Conservation (phyloP, 73 alveolate genomes). For the Paraurostyla sp. region DNA sequence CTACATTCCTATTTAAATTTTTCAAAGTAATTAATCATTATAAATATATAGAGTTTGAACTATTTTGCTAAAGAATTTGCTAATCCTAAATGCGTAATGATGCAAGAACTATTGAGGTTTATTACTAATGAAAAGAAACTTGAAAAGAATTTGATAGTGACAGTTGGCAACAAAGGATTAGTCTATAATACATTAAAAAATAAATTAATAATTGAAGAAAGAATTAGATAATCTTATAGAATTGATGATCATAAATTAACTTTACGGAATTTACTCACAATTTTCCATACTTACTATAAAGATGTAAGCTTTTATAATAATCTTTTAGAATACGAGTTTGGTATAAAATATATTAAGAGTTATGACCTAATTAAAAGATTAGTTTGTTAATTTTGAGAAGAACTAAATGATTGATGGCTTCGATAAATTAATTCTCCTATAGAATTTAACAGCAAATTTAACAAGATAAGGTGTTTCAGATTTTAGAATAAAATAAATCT, state of each 20-base stretch:
- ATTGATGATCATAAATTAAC: not conserved
- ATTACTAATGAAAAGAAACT: not conserved
- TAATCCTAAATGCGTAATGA: not conserved
- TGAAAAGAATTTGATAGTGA: not conserved
- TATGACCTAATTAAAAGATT: not conserved
- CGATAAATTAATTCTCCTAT: not conserved
- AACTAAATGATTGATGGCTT: not conserved
- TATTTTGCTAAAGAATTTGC: not conserved
- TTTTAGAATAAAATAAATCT: not conserved
- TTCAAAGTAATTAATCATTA: not conserved
- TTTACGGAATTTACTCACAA: not conserved
- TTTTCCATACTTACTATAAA: not conserved
- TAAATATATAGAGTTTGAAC: not conserved
- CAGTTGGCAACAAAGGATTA: not conserved
- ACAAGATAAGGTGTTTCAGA: not conserved
- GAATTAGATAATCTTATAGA: not conserved
- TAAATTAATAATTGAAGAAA: not conserved
- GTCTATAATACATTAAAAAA: conserved; percentile 3
- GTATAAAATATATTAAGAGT: not conserved
- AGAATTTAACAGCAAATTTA: not conserved
- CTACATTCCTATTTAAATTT: not conserved
- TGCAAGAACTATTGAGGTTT: conserved; percentile 12
- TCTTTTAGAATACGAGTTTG: not conserved
- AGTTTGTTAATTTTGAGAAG: not conserved
- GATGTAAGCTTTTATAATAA: conserved; percentile 17